Conservation (phyloP, 495 filamentous ascomycete species). For the Aspergillus diversus region DNA sequence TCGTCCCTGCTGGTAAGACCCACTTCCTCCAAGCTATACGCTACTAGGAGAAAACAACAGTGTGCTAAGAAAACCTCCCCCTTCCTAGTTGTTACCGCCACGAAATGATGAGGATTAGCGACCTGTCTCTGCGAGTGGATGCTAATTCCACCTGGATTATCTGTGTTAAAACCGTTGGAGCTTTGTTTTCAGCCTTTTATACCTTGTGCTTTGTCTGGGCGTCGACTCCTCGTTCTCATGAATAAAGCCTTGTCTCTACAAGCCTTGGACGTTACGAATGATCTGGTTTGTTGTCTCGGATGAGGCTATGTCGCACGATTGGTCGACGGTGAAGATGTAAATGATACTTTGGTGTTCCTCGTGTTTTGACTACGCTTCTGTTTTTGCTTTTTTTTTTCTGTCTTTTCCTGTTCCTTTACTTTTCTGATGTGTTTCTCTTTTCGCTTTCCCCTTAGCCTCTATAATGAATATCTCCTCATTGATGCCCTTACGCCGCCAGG, state of each 20-base stretch:
- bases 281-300: constrained; percentile 21
- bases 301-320: constrained; percentile 34
- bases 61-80: constrained; percentile 23
- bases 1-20: constrained; percentile 78
- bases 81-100: constrained; percentile 35
- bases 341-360: constrained; percentile 47
- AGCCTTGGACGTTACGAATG: constrained; percentile 38
- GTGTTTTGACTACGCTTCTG: constrained; percentile 42
- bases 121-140: constrained; percentile 37
- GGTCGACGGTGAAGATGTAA: constrained; percentile 49
- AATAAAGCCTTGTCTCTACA: constrained; percentile 43
- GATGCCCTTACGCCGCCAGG: not conserved
- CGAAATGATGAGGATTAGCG: constrained; percentile 33
- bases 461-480: constrained; percentile 19
- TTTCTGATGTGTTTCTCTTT: constrained; percentile 18
- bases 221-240: constrained; percentile 43
- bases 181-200: constrained; percentile 49
- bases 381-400: constrained; percentile 18
- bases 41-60: constrained; percentile 4
- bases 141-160: constrained; percentile 35
- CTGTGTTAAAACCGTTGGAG: constrained; percentile 37
- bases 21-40: constrained; percentile 5
- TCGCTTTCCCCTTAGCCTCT: constrained; percentile 15
- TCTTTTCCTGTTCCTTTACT: constrained; percentile 5
- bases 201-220: constrained; percentile 47